Base-by-base conservation (phyloP, 129 eudicot genomes). In the Solidago caesia region DNA sequence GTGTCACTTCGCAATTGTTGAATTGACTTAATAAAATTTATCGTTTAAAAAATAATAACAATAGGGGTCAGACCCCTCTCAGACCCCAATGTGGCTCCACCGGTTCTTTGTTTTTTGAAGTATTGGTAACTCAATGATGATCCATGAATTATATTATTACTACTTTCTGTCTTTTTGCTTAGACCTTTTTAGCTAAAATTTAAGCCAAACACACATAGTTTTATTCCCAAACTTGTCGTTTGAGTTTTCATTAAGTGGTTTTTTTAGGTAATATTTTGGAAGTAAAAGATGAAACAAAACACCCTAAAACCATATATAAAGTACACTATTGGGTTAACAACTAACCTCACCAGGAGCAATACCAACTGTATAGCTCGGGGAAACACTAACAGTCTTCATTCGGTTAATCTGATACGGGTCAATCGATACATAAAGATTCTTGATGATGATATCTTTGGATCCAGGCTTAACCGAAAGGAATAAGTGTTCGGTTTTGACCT, bases 351-450 rank as follows among this genome's bases (percentile, higher is more conserved):
- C 91, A 2, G 87, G 90, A 64, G 12, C 12, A 5, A 92, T 71
- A 44, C 49, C 73, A 2, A 59, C 12, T 2, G 91, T 80, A 46
- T 46, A 46, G 51, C 7, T 16, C 57, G 87, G 96, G 2, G 94
- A 85, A 62, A 89, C 78, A 72, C 94, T 87, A 5, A 29, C 29
- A 12, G 66, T 76, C 82, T 92, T 92, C 98, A 92, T 89, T 16
- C 97, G 82, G 76, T 92, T 92, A 33, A 92, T 8, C 42, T 92
- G 93, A 74, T 87, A 89, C 0, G 93, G 97, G 67, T 92, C 97
- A 53, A 92, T 86, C 0, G 96, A 92, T 21, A 92, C 80, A 44
- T 89, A 86, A 6, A 92, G 79, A 77, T 84, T 84, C 64, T 92
- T 87, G 7, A 92, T 87, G 8, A 92, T 43, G 57, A 92, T 81